A percentile compares a stretch with the other conserved stretches of the same genome.
Conservation (phyloP, 257 asterid genomes). For the Fraxinus americana region DNA sequence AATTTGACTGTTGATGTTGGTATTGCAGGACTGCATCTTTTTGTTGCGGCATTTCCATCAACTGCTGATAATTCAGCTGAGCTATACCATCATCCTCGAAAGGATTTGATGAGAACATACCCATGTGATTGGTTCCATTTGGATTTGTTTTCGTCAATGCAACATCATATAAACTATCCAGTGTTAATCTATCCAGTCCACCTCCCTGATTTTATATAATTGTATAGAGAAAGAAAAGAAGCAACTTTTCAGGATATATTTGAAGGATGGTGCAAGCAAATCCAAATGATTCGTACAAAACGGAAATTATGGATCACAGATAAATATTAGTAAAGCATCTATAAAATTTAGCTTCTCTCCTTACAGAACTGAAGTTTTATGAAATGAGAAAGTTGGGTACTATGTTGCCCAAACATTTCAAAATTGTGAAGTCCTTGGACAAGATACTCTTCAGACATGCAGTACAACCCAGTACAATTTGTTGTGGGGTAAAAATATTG, state of each 20-base stretch:
- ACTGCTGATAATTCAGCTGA: constrained; percentile 28
- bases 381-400: not conserved
- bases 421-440: not conserved
- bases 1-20: constrained; percentile 6
- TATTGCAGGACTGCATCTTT: constrained; percentile 14
- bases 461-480: not conserved
- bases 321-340: not conserved
- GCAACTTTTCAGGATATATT: not conserved
- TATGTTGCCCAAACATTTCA: not conserved
- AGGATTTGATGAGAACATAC: constrained; percentile 50
- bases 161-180: constrained; percentile 65
- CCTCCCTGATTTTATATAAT: constrained; percentile 42
- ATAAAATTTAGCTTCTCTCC: not conserved
- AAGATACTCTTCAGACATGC: not conserved
- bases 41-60: constrained; percentile 24
- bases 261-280: not conserved
- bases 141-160: constrained; percentile 36
- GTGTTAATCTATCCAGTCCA: constrained; percentile 56
- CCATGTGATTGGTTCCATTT: constrained; percentile 30
- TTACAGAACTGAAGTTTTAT: not conserved
- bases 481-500: not conserved
- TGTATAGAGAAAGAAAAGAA: constrained; percentile 2
- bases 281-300: not conserved
- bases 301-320: not conserved
- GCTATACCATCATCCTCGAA: constrained; percentile 43